Conservation (phyloP, 2,329 filamentous ascomycete species). For the Xylaria sp. region DNA sequence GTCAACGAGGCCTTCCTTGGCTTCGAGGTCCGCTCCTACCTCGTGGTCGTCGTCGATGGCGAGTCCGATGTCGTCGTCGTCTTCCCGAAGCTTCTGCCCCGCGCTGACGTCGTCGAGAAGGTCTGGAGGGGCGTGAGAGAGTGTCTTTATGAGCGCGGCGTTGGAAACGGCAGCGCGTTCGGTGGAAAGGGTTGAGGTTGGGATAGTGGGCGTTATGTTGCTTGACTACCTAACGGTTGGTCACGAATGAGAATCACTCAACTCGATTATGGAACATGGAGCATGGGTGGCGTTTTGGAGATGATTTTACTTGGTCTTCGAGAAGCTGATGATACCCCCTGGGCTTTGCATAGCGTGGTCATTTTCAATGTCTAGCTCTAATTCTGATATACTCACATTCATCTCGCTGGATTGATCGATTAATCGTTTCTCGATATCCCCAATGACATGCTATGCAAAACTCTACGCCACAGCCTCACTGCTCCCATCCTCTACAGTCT, state of each 20-base stretch:
- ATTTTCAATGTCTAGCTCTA: constrained; percentile 12
- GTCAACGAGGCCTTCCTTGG: constrained; percentile 95
- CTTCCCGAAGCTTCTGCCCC: constrained; percentile 83
- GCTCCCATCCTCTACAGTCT: constrained; percentile 41
- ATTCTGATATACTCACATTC: not conserved
- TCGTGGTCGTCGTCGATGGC: constrained; percentile 88
- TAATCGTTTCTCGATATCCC: not conserved
- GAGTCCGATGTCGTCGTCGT: constrained; percentile 94
- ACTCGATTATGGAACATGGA: too few species aligned
- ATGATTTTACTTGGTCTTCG: constrained; percentile 12
- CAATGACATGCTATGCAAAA: not conserved
- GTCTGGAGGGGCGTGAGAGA: constrained; percentile 89
- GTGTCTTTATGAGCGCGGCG: constrained; percentile 77
- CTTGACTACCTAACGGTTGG: too few species aligned
- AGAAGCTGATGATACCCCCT: constrained; percentile 32
- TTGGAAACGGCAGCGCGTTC: constrained; percentile 35
- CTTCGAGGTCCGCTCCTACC: constrained; percentile 89
- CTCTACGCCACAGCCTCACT: constrained; percentile 43
- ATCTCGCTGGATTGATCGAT: not conserved
- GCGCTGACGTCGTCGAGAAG: constrained; percentile 78
- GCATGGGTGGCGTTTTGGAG: constrained; percentile 16
- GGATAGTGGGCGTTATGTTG: not conserved
- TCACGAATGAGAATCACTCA: too few species aligned
- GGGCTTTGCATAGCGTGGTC: not conserved
- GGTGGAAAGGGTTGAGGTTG: constrained; percentile 9